Evolutionary conservation across 1,139 yeast species (phyloP).

Genomic region (Meyerozyma guilliermondii): DNA sequence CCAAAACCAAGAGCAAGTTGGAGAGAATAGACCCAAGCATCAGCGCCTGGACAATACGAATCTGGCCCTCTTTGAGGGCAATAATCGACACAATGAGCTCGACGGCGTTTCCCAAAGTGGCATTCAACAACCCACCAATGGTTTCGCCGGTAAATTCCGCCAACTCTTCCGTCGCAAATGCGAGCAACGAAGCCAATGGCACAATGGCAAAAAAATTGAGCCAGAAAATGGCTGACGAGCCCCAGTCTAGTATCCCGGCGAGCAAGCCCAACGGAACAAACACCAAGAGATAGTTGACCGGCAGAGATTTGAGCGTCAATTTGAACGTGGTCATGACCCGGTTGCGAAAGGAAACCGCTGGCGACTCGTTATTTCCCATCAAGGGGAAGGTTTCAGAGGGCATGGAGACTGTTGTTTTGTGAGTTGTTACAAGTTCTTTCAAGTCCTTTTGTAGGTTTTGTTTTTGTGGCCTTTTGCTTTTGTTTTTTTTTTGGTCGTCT

Average conservation of each 20-base stretch:
- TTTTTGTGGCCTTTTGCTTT: too few species aligned
- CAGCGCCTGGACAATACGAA: constrained; percentile 92
- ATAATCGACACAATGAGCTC: constrained; percentile 91
- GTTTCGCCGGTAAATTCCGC: constrained; percentile 84
- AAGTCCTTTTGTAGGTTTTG: too few species aligned
- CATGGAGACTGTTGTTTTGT: too few species aligned
- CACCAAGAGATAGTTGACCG: constrained; percentile 69
- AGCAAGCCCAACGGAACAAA: constrained; percentile 87
- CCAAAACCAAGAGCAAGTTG: constrained; percentile 80
- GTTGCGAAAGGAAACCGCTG: background rate
- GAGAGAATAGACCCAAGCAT: constrained; percentile 94
- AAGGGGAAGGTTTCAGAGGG: background rate
- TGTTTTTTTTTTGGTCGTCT: too few species aligned
- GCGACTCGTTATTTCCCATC: background rate
- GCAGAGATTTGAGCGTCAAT: constrained; percentile 53
- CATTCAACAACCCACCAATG: constrained; percentile 86
- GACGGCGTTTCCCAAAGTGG: constrained; percentile 84
- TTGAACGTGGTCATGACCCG: background rate
- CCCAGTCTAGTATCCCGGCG: constrained; percentile 57
- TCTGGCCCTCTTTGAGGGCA: constrained; percentile 80
- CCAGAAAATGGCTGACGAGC: constrained; percentile 58
- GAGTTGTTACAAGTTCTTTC: too few species aligned
- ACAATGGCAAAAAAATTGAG: constrained; percentile 86
- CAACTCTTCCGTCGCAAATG: constrained; percentile 90
- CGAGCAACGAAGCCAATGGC: constrained; percentile 85